Base-by-base conservation (phyloP, 768 basidiomycete species). In the Melanogaster broomeanus region DNA sequence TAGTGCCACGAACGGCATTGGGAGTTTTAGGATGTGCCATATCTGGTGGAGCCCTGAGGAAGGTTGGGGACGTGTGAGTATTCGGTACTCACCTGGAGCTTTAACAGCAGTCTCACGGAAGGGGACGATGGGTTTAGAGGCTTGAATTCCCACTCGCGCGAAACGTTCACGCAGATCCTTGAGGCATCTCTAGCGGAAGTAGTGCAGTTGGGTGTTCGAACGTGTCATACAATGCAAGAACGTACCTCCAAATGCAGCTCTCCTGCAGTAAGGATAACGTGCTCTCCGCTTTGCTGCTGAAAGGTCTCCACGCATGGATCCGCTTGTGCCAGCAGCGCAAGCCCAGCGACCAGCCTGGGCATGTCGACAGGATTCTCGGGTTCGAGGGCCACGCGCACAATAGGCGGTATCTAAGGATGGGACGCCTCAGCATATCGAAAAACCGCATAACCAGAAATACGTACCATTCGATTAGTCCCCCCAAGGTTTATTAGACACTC, bases 281-380 rank as follows among this genome's bases (percentile, higher is more conserved):
- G 89, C 67, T 99, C 97, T 28, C 97, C 97, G 0, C 95, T 97
- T 61, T 92, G 84, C 69, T 98, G 97, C 59, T 98, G 94, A 67
- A 98, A 94, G 0, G 91, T 95, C 65, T 98, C 93, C 4, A 96
- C 95, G 57, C 94, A 98, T 1, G 97, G 96, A 72, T 98, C 97
- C 4, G 94, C 88, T 65, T 98, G 95, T 58, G 87, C 89, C 30
- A 99, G 82, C 12, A 98, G 75, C 57, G 88, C 90, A 48, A 99
- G 74, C 1, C 97, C 97, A 33, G 78, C 79, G 40, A 98, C 79
- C 21, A 99, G 77, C 65, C 91, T 93, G 2, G 84, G 87, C 84
- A 98, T 89, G 63, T 98, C 93, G 7, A 84, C 84, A 15, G 87
- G 90, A 35, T 80, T 75, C 25, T 74, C 76, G 0, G 97, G 93